Percentiles rank a stretch among this genome's conserved stretches.
Evolutionary conservation across 805 yeast species (phyloP).

Genomic region (Yarrowia sp.): DNA sequence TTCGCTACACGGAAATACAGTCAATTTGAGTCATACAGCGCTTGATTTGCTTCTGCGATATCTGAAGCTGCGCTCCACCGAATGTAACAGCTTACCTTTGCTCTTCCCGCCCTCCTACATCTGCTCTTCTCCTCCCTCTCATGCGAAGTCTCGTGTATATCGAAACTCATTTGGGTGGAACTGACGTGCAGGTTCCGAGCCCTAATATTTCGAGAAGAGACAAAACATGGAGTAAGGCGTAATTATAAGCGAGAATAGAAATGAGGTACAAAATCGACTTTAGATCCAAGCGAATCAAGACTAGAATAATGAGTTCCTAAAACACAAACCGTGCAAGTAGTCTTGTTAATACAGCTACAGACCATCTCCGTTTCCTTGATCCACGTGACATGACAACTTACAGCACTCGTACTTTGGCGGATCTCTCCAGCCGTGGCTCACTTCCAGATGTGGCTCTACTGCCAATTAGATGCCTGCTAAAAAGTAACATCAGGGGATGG

Average conservation of each 20-base stretch:
- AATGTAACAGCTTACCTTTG: no score
- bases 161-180: constrained; percentile 8
- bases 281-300: no score
- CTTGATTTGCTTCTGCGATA: accelerated
- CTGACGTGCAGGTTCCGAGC: constrained; percentile 2
- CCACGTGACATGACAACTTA: constrained; percentile 8
- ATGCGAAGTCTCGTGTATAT: background rate
- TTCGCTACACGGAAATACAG: no score
- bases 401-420: background rate
- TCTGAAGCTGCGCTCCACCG: no score
- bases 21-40: no score
- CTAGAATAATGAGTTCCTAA: no score
- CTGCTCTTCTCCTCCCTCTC: no score
- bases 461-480: constrained; percentile 15
- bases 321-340: no score
- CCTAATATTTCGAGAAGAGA: background rate
- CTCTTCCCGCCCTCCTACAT: no score
- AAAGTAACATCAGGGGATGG: constrained; percentile 12
- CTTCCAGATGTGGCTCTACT: background rate
- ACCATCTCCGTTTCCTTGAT: no score
- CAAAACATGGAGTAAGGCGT: background rate
- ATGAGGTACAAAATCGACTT: no score
- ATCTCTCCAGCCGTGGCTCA: background rate
- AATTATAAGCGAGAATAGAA: background rate
- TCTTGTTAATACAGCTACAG: no score